Conservation (phyloP, 371 early-diverging fungal genomes). For the Mortierella sp. region DNA sequence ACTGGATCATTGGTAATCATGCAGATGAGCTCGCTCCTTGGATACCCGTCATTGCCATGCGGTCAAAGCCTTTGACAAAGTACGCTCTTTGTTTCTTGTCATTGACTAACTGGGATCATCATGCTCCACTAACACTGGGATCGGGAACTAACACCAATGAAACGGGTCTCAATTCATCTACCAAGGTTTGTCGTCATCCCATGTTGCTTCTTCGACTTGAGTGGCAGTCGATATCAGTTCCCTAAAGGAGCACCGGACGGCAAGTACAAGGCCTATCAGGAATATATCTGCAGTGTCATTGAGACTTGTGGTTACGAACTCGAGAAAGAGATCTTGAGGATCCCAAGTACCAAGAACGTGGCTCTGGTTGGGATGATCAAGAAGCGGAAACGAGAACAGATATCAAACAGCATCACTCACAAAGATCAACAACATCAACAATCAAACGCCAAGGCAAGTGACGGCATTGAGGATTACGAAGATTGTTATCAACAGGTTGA, state of each 20-base stretch:
- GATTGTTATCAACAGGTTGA: slow-evolving; percentile 31
- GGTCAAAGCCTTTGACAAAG: slow-evolving; percentile 67
- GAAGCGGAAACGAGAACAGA: slow-evolving; percentile 30
- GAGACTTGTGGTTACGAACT: slow-evolving; percentile 69
- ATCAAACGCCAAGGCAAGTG: neutral
- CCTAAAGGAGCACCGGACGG: slow-evolving; percentile 61
- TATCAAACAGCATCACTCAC: too few relatives aligned
- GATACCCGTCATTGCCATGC: slow-evolving; percentile 83
- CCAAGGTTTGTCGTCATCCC: slow-evolving; percentile 79
- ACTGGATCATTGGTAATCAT: slow-evolving; percentile 93
- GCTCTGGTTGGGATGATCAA: slow-evolving; percentile 71
- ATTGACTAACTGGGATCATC: too few relatives aligned
- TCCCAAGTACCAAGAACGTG: slow-evolving; percentile 92
- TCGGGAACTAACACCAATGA: too few relatives aligned
- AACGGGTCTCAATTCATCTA: too few relatives aligned
- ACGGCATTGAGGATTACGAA: neutral
- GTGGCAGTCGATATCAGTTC: slow-evolving; percentile 67
- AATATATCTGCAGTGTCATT: slow-evolving; percentile 69
- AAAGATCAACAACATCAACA: neutral
- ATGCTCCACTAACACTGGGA: too few relatives aligned
- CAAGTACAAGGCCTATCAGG: slow-evolving; percentile 79
- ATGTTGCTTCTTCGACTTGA: slow-evolving; percentile 82
- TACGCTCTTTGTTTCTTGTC: slow-evolving; percentile 38
- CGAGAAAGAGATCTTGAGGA: slow-evolving; percentile 80
- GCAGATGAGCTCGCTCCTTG: slow-evolving; percentile 92